Evolutionary conservation across 352 stramenopile genomes (phyloP).

Genomic region (Elongisporangium undulatum): DNA sequence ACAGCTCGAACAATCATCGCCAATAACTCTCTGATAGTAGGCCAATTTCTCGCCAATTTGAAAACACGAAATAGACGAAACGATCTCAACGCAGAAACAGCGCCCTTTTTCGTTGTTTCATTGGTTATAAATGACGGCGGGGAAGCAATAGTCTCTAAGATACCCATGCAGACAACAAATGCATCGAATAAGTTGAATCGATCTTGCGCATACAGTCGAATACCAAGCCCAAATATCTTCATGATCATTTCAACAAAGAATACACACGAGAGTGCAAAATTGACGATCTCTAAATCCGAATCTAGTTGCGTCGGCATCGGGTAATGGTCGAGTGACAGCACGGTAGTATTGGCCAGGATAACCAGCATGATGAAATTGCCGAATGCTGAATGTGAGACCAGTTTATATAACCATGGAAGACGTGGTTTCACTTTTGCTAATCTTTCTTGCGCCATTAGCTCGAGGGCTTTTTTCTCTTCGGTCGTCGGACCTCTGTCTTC

Average conservation of each 20-base stretch:
- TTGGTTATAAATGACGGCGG: slow-evolving; percentile 70
- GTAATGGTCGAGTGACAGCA: slow-evolving; percentile 82
- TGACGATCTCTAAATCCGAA: slow-evolving; percentile 65
- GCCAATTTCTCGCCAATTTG: slow-evolving; percentile 93
- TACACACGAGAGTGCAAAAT: slow-evolving; percentile 72
- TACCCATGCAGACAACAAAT: slow-evolving; percentile 76
- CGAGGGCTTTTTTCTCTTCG: slow-evolving; percentile 30
- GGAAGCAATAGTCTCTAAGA: slow-evolving; percentile 63
- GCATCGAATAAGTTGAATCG: slow-evolving; percentile 85
- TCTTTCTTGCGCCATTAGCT: slow-evolving; percentile 21
- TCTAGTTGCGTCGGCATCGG: slow-evolving; percentile 51
- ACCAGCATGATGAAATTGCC: slow-evolving; percentile 57
- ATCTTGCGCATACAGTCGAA: slow-evolving; percentile 66
- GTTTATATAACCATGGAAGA: slow-evolving; percentile 36
- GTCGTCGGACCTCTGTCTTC: slow-evolving; percentile 21
- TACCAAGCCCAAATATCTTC: slow-evolving; percentile 82
- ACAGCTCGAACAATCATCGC: slow-evolving; percentile 88
- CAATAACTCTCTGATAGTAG: slow-evolving; percentile 89
- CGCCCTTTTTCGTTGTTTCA: slow-evolving; percentile 46
- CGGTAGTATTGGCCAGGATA: slow-evolving; percentile 82
- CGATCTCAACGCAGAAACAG: slow-evolving; percentile 80
- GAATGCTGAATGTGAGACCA: slow-evolving; percentile 65
- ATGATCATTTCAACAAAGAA: slow-evolving; percentile 77
- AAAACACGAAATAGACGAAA: slow-evolving; percentile 93
- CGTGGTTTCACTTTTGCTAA: slow-evolving; percentile 20